Base-by-base conservation (phyloP, 768 basidiomycete species). In the Amanita muscaria region DNA sequence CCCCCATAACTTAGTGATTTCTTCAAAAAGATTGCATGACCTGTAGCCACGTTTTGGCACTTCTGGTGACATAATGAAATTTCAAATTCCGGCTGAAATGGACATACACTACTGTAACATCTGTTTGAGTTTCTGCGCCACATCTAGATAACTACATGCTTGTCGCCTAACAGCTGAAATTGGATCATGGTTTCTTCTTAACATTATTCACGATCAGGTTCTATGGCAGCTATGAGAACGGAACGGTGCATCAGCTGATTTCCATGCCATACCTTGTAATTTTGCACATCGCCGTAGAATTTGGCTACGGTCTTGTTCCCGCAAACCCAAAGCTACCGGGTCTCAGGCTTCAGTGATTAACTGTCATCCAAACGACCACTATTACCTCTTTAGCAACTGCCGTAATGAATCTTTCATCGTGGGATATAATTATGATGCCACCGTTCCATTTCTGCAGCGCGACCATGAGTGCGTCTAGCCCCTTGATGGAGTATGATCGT, bases 381-480 rank as follows among this genome's bases (percentile, higher is more conserved):
- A 10, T 21, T 52, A 87, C 88, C 72, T 91, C 83, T 59, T 77
- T 80, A 3, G 88, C 84, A 15, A 92, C 90, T 12, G 79, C 82
- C 12, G 89, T 93, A 55, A 93, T 94, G 61, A 94, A 97, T 40
- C 89, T 70, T 59, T 94, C 91, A 71, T 97, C 93, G 76, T 96
- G 93, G 50, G 88, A 91, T 54, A 92, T 90, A 52, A 91, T 70
- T 50, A 94, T 92, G 5, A 93, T 88, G 23, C 90, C 90, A 7
- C 91, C 91, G 53, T 89, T 90, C 87, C 85, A 93, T 9, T 67
- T 65, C 49, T 73, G 68, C 49, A 88, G 57, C 4, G 89, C 96
- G 3, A 72, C 62, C 83, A 97, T 96, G 42, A 98, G 69, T 1
- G 92, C 96, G 57, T 99, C 96, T 42, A 97, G 74, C 76, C 94